phyloP scores from a whole-genome alignment of 352 stramenopile species.

The Phytophthora litchii region DNA sequence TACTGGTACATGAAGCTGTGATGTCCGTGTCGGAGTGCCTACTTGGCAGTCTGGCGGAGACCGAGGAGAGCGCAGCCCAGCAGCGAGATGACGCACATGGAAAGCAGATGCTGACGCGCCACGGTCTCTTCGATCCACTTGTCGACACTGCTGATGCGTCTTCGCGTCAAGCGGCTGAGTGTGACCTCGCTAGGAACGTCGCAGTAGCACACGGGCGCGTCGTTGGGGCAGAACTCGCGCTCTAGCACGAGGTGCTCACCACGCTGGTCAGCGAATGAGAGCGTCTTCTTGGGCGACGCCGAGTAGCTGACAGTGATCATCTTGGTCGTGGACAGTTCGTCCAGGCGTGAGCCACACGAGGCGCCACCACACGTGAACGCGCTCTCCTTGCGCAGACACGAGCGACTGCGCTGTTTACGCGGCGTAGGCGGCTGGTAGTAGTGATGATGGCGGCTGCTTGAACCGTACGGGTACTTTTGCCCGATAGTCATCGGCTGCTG shows the following conservation, averaged over 20 bases:
- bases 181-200: conserved; percentile 40
- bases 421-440: conserved; percentile 10
- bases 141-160: conserved; percentile 37
- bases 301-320: conserved; percentile 44
- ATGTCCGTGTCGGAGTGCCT: background rate
- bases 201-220: conserved; percentile 54
- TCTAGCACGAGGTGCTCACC: conserved; percentile 54
- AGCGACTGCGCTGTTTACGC: conserved; percentile 26
- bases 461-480: conserved; percentile 25
- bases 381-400: conserved; percentile 61
- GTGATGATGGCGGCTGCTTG: conserved; percentile 9
- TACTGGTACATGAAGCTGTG: conserved; percentile 11
- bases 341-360: conserved; percentile 25
- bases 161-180: conserved; percentile 22
- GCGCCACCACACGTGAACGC: conserved; percentile 38
- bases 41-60: conserved; percentile 41
- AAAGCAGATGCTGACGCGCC: conserved; percentile 52
- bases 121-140: conserved; percentile 47
- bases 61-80: conserved; percentile 49
- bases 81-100: conserved; percentile 62
- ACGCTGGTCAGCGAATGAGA: conserved; percentile 68
- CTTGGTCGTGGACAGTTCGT: conserved; percentile 41
- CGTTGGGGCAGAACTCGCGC: conserved; percentile 48
- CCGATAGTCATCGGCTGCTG: conserved; percentile 37
- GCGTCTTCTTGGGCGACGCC: conserved; percentile 49